Percentiles rank a stretch among this genome's conserved stretches.
phyloP scores from a whole-genome alignment of 1,284 basidiomycete genomes.

The Cutaneotrichosporon cyanovorans region DNA sequence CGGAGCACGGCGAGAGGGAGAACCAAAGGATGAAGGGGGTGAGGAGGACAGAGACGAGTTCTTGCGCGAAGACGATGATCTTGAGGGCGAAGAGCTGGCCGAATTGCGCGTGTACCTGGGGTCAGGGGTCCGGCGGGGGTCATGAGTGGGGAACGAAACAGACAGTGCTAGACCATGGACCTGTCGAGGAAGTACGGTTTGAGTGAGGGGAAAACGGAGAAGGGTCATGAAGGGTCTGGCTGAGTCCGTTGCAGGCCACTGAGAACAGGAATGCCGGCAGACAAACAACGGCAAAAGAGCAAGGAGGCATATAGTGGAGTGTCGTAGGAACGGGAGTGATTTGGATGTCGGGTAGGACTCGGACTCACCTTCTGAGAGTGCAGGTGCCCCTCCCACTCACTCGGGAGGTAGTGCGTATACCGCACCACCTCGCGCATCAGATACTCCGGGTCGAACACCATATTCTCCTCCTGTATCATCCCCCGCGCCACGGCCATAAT shows the following conservation, averaged over 20 bases:
- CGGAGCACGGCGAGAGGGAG: constrained; percentile 78
- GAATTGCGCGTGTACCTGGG: constrained; percentile 77
- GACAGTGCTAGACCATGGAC: too few species aligned
- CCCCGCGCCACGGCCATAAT: constrained; percentile 82
- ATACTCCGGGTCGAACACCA: constrained; percentile 86
- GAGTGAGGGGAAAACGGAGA: too few species aligned
- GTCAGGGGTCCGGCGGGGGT: neutral
- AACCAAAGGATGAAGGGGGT: constrained; percentile 93
- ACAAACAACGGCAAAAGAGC: too few species aligned
- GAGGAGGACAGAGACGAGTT: constrained; percentile 80
- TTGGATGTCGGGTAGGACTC: too few species aligned
- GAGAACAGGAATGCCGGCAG: too few species aligned
- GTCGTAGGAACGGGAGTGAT: too few species aligned
- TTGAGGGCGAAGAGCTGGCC: constrained; percentile 84
- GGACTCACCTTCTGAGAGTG: constrained; percentile 71
- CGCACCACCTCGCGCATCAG: constrained; percentile 84
- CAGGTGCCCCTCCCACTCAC: constrained; percentile 78
- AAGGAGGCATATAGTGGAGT: too few species aligned
- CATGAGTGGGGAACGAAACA: neutral
- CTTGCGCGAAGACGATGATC: constrained; percentile 73
- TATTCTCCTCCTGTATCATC: constrained; percentile 91
- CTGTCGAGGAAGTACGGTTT: too few species aligned
- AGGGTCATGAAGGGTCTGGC: too few species aligned
- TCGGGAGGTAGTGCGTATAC: constrained; percentile 92
- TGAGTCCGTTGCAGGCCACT: too few species aligned